phyloP scores from a whole-genome alignment of 441 rosid genomes.

The Erodium chrysanthum region DNA sequence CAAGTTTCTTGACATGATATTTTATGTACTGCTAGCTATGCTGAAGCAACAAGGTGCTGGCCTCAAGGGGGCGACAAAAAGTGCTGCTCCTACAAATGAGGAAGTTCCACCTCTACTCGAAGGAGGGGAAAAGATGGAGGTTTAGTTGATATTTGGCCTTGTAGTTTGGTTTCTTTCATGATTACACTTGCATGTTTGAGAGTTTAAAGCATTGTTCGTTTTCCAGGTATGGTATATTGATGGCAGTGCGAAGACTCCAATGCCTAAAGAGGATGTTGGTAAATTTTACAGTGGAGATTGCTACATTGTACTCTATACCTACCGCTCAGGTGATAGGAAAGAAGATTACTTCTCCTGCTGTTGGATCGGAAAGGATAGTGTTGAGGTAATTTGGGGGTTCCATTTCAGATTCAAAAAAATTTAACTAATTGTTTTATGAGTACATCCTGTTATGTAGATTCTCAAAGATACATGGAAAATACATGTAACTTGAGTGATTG shows the following conservation, averaged over 20 bases:
- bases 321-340: slow-evolving; percentile 89
- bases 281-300: slow-evolving; percentile 95
- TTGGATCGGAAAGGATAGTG: slow-evolving; percentile 88
- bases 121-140: slow-evolving; percentile 98
- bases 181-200: neutral
- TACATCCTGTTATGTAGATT: neutral
- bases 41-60: slow-evolving; percentile 98
- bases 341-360: slow-evolving; percentile 80
- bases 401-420: slow-evolving; percentile 3
- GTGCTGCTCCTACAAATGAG: slow-evolving; percentile 60
- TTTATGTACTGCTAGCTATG: slow-evolving; percentile 44
- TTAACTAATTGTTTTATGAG: neutral
- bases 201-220: slow-evolving; percentile 16
- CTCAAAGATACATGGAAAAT: neutral
- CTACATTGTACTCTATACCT: slow-evolving; percentile 79
- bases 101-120: slow-evolving; percentile 95
- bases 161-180: slow-evolving; percentile 12
- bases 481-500: neutral
- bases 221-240: slow-evolving; percentile 82
- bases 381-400: slow-evolving; percentile 46
- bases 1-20: slow-evolving; percentile 20
- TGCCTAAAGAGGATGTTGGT: slow-evolving; percentile 80
- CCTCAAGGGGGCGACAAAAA: slow-evolving; percentile 67
- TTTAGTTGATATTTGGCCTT: slow-evolving; percentile 23
- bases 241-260: slow-evolving; percentile 70